Percentiles rank a stretch among this genome's conserved stretches.
Evolutionary conservation across 495 filamentous ascomycete species (phyloP).

Genomic region (Darksidea phi): DNA sequence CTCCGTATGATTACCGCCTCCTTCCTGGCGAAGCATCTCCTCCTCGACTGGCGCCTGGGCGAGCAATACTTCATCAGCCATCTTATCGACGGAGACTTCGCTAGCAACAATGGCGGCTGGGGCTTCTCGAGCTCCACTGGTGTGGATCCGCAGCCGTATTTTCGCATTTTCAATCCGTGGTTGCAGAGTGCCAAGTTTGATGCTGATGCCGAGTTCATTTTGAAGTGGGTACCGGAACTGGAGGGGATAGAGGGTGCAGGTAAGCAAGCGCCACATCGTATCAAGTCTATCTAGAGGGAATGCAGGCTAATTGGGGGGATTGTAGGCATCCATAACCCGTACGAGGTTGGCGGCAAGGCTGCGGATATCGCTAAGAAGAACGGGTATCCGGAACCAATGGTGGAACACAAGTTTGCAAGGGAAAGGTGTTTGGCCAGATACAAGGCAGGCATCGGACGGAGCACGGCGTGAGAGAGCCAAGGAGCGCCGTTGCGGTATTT

Average conservation of each 20-base stretch:
- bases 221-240: constrained; percentile 71
- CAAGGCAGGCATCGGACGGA: constrained; percentile 62
- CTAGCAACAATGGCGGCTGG: constrained; percentile 90
- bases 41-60: constrained; percentile 88
- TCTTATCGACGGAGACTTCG: constrained; percentile 89
- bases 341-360: constrained; percentile 57
- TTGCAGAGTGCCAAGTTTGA: constrained; percentile 87
- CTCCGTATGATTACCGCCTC: constrained; percentile 85
- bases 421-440: constrained; percentile 68
- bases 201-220: constrained; percentile 64
- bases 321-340: constrained; percentile 70
- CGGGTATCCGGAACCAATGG: constrained; percentile 73
- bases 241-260: constrained; percentile 57
- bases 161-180: constrained; percentile 85
- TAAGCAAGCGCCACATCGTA: no score
- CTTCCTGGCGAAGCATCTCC: constrained; percentile 81
- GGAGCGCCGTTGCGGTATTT: not conserved
- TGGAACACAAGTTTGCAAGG: constrained; percentile 68
- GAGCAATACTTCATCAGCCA: constrained; percentile 88
- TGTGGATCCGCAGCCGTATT: constrained; percentile 90
- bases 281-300: no score
- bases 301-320: no score
- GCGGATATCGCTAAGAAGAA: constrained; percentile 57
- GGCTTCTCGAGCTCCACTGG: constrained; percentile 78
- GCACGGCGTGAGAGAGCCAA: constrained; percentile 43